Base-by-base conservation (phyloP, 306 rosid genomes). In the Phaseolus lunatus region DNA sequence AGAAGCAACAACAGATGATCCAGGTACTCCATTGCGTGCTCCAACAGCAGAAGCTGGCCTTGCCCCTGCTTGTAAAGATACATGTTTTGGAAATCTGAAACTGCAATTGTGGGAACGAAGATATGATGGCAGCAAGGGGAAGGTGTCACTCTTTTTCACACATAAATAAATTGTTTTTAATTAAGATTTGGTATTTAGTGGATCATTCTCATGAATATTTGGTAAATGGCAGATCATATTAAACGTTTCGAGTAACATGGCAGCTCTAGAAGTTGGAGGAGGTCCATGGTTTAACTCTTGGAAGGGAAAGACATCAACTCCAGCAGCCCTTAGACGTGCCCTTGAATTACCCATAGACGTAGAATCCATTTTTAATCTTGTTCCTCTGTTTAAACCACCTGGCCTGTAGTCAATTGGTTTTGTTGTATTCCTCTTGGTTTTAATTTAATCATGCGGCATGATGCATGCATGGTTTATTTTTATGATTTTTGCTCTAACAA, bases 281-380 rank as follows among this genome's bases (percentile, higher is more conserved):
- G 97, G 98, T 41, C 98, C 98, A 33, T 94, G 98, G 98, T 89
- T 92, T 81, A 88, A 64, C 85, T 67, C 88, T 76, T 94, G 97
- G 98, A 94, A 90, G 84, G 98, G 92, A 13, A 76, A 86, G 52
- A 84, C 97, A 13, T 31, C 86, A 48, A 76, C 74, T 20, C 87
- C 93, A 5, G 88, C 76, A 54, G 68, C 79, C 77, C 70, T 94
- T 79, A 71, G 45, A 19, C 72, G 75, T 10, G 96, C 93, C 64
- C 77, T 94, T 48, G 78, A 73, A 48, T 79, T 81, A n/a, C 93
- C 96, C 1, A 12, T 92, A 16, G 97, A 94, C 47, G 47, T 88
- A 2, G 96, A 92, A 7, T 78, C 72, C 76, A 3, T 84, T 54
- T 88, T 75, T 65, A 79, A 85, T 80, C 41, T 76, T 67, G 64